A percentile compares a stretch with the other conserved stretches of the same genome.
These are phyloP conservation scores for Penicillium sclerotiorum DNA, from an alignment of 2,329 filamentous ascomycete species.

Conservation along the genomic window DNA sequence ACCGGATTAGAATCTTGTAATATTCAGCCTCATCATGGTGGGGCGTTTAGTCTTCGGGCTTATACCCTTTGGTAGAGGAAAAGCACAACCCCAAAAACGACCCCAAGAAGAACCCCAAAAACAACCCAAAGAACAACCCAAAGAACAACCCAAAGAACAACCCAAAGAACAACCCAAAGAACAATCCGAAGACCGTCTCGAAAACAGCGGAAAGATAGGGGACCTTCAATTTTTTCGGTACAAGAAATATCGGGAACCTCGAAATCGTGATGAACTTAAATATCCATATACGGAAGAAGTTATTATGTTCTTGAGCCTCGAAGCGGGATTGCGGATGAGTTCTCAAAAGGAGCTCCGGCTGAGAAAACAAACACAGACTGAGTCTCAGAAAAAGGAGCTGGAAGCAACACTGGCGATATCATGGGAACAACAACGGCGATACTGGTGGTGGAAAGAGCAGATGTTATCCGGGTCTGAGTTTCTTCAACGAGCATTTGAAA, in stretches of 20 bases:
- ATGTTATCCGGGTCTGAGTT: not conserved
- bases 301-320: not conserved
- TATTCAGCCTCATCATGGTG: too few relatives aligned
- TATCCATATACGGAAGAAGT: conserved; percentile 1
- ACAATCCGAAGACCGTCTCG: too few relatives aligned
- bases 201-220: not conserved
- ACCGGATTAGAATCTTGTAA: too few relatives aligned
- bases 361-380: not conserved
- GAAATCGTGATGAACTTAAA: not conserved
- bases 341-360: conserved; percentile 1
- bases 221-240: not conserved
- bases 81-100: too few relatives aligned
- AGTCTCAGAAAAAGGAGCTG: conserved; percentile 2
- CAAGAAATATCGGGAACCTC: not conserved
- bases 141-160: too few relatives aligned
- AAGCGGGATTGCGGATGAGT: not conserved
- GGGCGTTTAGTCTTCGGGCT: too few relatives aligned
- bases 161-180: not conserved
- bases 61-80: too few relatives aligned
- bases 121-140: too few relatives aligned
- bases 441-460: conserved; percentile 1
- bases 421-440: conserved; percentile 1
- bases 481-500: conserved; percentile 2
- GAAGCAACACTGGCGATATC: not conserved
- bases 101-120: too few relatives aligned